Evolutionary conservation across 805 yeast genomes (phyloP), one percentile per base, ranked within the genome.

Genomic region (Clavispora fructus): DNA sequence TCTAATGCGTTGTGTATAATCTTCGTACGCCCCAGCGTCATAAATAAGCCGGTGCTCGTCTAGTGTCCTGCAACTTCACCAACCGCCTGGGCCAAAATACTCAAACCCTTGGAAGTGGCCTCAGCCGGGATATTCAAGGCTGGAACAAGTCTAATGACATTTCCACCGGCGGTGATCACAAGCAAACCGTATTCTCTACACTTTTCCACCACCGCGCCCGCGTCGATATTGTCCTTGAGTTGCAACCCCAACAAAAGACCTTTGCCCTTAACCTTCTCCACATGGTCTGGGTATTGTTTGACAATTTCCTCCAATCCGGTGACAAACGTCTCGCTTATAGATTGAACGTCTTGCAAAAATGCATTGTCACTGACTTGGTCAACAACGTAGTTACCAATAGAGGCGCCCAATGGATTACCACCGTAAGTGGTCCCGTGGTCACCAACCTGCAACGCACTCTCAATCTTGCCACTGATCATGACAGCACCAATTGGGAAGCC

Each of bases 381-480:
- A 23, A 94, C 67, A 12, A 94, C 96, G 59, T 85, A 83, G 38
- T 75, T 70, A 6, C 90, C 96, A 42, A 94, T 79, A 51, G 91
- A 80, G 31, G 92, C 76, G 6, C 90, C 98, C 52, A 94, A 71
- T 45, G 98, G 98, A 65, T 94, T 94, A 46, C 99, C 99, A 52
- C 99, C 98, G 62, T 85, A 92, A 0, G 99, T 92, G 3, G 98
- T 92, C 46, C 99, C 99, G 63, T 92, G 99, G 62, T 94, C 99
- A 47, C 99, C 99, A 19, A 88, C 92, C 47, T 80, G 74, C 55
- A 94, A 70, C 1, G 73, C 79, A 10, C 72, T 64, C 60, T 90
- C 95, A 25, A 94, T 85, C 42, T 79, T 75, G 53, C 88, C 94
- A 45, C 87, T 80, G 47, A 92, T 82, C 78, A 94, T 78, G 2